Percentiles rank a stretch among this genome's conserved stretches.
phyloP scores from a whole-genome alignment of 306 rosid genomes.

The Mucuna pruriens region DNA sequence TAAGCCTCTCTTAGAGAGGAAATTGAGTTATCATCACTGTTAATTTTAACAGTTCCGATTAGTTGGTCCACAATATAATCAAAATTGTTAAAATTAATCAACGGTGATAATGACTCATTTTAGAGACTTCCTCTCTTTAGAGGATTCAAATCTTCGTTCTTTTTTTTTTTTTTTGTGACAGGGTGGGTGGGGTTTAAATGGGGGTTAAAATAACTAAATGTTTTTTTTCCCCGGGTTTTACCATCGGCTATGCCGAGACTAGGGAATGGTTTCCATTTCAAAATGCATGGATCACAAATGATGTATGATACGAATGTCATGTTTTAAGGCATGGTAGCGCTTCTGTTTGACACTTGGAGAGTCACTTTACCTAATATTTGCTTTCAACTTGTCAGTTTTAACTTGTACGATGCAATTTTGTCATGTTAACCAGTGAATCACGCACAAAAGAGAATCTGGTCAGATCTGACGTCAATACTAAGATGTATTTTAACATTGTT shows the following conservation, averaged over 20 bases:
- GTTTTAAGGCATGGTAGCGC: background rate
- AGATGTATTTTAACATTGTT: background rate
- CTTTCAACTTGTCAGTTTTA: background rate
- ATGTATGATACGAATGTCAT: conserved; percentile 33
- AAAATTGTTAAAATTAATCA: too few species aligned
- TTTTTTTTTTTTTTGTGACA: background rate
- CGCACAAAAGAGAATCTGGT: background rate
- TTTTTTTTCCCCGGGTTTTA: background rate
- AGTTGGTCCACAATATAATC: too few species aligned
- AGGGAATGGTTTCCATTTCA: conserved; percentile 30
- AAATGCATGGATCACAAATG: conserved; percentile 15
- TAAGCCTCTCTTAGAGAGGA: too few species aligned
- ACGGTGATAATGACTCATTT: too few species aligned
- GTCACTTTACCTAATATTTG: too few species aligned
- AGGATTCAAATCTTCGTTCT: too few species aligned
- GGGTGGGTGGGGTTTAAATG: background rate
- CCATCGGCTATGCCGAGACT: conserved; percentile 5
- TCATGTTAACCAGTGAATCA: background rate
- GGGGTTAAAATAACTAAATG: conserved; percentile 6
- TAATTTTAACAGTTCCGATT: too few species aligned
- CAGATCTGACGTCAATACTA: background rate
- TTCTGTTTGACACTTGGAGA: background rate
- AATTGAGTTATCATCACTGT: too few species aligned
- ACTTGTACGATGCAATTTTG: background rate
- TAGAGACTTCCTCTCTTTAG: too few species aligned